Base-by-base conservation (phyloP, 2,329 filamentous ascomycete genomes). In the Neobulgaria alba region DNA sequence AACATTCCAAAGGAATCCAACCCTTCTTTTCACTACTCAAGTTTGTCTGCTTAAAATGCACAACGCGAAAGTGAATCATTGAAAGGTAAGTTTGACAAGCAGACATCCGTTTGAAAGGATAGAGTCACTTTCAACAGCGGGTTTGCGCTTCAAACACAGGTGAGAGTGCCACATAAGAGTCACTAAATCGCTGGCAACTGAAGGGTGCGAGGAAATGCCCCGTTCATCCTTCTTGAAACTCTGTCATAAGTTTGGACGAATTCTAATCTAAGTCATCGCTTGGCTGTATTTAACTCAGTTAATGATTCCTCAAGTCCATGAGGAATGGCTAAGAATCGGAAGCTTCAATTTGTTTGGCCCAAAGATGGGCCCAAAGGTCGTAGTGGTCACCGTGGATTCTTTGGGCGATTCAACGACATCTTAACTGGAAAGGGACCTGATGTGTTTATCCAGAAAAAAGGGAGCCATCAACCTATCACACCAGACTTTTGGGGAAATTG, bases 401-500 rank as follows among this genome's bases (percentile, higher is more conserved):
- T 50, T 20, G 46, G 53, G 10, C 38, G 56, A 15, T 33, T 67
- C 15, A 52, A 54, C 15, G 61, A 68, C 34, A 52, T 67, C 38
- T 31, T 66, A 12, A 59, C 47, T 5, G 59, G 59, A 26, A 61
- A 57, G 41, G 65, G 64, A 1, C 64, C 65, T 10, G 65, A 67
- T 49, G 62, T 67, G 4, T 66, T 61, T 26, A 52, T 67, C 5
- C 51, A 53, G 15, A 42, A 31, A 31, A 43, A 48, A 34, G 39
- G 47, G 16, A 47, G 41, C 5, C 43, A 31, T 3, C 43, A 15
- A 1, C 38, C 52, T 4, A 55, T 59, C 34, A 39, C 12, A n/a
- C 47, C 46, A 3, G 57, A 58, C 12, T 16, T 36, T 19, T 59
- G 57, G 56, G 46, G 48, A 9, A 59, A 59, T 38, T 59, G 57